These are phyloP conservation scores for Musa itinerans DNA, from an alignment of 176 grass and related monocot genomes.

Conservation along the genomic window DNA sequence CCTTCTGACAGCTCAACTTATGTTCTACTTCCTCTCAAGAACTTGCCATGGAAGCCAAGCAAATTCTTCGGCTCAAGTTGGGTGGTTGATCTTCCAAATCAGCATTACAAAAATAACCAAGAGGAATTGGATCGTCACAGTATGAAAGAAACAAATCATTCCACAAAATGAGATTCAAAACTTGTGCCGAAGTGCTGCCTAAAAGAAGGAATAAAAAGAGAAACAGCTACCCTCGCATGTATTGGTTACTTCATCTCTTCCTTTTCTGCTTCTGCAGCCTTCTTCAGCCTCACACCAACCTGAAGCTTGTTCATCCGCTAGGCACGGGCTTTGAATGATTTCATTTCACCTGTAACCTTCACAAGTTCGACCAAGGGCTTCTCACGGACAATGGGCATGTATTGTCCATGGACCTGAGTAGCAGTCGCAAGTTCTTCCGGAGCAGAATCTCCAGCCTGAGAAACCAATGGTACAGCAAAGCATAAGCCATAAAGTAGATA, in stretches of 20 bases:
- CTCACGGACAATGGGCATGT: constrained; percentile 9
- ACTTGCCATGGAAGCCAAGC: no score
- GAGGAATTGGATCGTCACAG: not conserved
- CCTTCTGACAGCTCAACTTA: no score
- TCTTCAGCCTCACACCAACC: constrained; percentile 8
- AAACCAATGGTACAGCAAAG: not conserved
- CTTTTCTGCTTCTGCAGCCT: constrained; percentile 7
- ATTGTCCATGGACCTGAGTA: constrained; percentile 6
- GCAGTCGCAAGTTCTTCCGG: constrained; percentile 17
- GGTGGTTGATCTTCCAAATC: no score
- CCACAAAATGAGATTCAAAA: not conserved
- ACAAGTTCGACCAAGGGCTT: constrained; percentile 8
- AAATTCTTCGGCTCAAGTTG: no score
- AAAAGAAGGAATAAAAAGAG: not conserved
- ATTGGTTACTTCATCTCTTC: constrained; percentile 7
- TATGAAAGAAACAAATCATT: not conserved
- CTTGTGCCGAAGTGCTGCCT: not conserved
- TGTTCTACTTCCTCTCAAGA: no score
- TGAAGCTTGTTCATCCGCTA: constrained; percentile 3
- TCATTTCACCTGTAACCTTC: constrained; percentile 13
- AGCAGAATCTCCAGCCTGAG: constrained; percentile 16
- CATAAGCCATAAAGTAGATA: not conserved
- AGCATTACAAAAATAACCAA: no score
- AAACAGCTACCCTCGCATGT: not conserved
- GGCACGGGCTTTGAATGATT: constrained; percentile 14